Percentiles rank a stretch among this genome's conserved stretches.
Conservation (phyloP, 345 rosid genomes). For the Mercurialis annua region DNA sequence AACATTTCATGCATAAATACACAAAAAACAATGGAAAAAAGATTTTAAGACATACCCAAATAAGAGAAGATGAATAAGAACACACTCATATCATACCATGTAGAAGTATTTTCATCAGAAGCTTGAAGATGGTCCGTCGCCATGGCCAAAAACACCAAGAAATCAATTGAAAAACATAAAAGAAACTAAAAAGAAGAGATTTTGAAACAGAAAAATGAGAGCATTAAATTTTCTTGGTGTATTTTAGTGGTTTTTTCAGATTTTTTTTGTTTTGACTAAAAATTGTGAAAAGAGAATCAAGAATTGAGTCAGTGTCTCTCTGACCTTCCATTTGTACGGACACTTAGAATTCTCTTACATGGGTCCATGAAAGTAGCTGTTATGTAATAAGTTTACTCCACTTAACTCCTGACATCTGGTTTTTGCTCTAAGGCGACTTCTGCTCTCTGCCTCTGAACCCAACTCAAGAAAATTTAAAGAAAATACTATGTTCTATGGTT, state of each 20-base stretch:
- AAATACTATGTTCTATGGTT: too few relatives aligned
- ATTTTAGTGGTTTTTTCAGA: neutral
- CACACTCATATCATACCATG: slow-evolving; percentile 33
- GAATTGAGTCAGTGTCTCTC: neutral
- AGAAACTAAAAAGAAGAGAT: too few relatives aligned
- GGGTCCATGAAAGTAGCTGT: slow-evolving; percentile 28
- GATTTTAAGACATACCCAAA: slow-evolving; percentile 30
- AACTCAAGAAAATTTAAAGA: too few relatives aligned
- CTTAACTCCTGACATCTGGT: slow-evolving; percentile 34
- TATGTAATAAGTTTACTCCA: slow-evolving; percentile 7
- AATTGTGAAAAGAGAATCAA: slow-evolving; percentile 13
- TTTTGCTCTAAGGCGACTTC: too few relatives aligned
- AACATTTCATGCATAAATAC: too few relatives aligned
- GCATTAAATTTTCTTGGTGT: neutral
- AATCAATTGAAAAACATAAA: too few relatives aligned
- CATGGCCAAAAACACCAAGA: slow-evolving; percentile 21
- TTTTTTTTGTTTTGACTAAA: neutral
- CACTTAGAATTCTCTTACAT: slow-evolving; percentile 10
- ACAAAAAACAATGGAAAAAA: too few relatives aligned
- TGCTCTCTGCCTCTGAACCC: too few relatives aligned
- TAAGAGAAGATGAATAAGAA: slow-evolving; percentile 26
- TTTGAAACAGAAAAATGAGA: neutral
- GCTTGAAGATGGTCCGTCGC: slow-evolving; percentile 14
- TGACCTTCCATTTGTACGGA: slow-evolving; percentile 19
- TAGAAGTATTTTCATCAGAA: neutral